Percentiles rank a stretch among this genome's conserved stretches.
Conservation (phyloP, 345 rosid genomes). For the Bruguiera sexangula region DNA sequence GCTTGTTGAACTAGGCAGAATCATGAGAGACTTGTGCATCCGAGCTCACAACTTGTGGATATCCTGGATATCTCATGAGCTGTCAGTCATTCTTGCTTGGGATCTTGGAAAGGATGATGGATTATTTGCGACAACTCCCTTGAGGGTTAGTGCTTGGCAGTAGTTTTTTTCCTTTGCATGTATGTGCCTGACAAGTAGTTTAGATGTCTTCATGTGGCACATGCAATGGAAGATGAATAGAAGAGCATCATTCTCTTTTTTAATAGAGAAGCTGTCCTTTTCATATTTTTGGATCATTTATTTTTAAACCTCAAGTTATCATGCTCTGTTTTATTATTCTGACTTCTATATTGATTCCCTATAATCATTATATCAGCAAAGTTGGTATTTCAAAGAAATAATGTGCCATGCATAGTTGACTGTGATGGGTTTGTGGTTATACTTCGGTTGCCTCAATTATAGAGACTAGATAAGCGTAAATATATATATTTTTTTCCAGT, state of each 20-base stretch:
- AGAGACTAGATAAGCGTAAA: neutral
- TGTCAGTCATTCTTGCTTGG: conserved; percentile 62
- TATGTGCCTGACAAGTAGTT: conserved; percentile 2
- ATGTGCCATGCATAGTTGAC: neutral
- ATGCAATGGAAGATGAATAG: neutral
- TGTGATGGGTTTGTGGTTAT: neutral
- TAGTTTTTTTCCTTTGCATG: too few species aligned
- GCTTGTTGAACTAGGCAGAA: conserved; percentile 58
- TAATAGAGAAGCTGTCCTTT: neutral
- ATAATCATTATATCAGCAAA: neutral
- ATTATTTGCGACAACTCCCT: conserved; percentile 63
- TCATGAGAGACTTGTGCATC: conserved; percentile 65
- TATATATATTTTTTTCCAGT: too few species aligned
- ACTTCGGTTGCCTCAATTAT: neutral
- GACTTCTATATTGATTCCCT: neutral
- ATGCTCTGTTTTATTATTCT: neutral
- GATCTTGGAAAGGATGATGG: conserved; percentile 80
- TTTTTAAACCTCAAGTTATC: neutral
- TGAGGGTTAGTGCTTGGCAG: conserved; percentile 51
- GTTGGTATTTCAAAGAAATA: neutral
- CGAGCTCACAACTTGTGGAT: conserved; percentile 93
- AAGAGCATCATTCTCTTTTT: neutral
- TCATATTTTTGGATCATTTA: neutral
- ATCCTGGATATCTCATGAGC: conserved; percentile 79
- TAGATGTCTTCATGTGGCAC: too few species aligned